Evolutionary conservation across 169 alveolate genomes (phyloP).

Genomic region (Plasmodium relictum): DNA sequence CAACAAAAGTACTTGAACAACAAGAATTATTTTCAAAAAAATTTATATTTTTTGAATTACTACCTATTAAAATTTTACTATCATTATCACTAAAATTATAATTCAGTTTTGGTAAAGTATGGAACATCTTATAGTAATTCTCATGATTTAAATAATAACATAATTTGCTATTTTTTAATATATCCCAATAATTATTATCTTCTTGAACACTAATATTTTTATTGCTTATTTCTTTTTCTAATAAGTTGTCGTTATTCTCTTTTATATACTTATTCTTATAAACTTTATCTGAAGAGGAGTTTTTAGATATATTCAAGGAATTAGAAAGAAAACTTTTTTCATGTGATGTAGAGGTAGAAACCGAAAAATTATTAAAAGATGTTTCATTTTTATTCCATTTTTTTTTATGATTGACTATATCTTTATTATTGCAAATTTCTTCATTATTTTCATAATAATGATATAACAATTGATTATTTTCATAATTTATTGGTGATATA

Average conservation of each 20-base stretch:
- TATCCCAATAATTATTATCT: conserved; percentile 1
- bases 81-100: background rate
- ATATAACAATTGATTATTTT: background rate
- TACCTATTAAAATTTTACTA: background rate
- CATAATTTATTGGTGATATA: background rate
- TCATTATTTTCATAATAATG: background rate
- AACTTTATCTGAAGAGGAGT: background rate
- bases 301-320: background rate
- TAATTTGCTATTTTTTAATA: conserved; percentile 31
- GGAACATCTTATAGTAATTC: conserved; percentile 36
- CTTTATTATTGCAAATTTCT: background rate
- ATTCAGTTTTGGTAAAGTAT: conserved; percentile 33
- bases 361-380: conserved; percentile 1
- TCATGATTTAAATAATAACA: conserved; percentile 18
- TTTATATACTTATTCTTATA: background rate
- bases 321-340: background rate
- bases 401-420: conserved; percentile 3
- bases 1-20: background rate
- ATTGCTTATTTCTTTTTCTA: background rate
- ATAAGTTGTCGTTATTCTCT: too few relatives aligned
- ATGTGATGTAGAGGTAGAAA: conserved; percentile 11
- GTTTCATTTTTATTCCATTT: conserved; percentile 1
- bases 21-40: background rate
- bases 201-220: background rate
- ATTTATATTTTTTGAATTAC: background rate